A percentile compares a stretch with the other conserved stretches of the same genome.
Conservation (phyloP, 768 basidiomycete genomes). For the Collybia mongolica region DNA sequence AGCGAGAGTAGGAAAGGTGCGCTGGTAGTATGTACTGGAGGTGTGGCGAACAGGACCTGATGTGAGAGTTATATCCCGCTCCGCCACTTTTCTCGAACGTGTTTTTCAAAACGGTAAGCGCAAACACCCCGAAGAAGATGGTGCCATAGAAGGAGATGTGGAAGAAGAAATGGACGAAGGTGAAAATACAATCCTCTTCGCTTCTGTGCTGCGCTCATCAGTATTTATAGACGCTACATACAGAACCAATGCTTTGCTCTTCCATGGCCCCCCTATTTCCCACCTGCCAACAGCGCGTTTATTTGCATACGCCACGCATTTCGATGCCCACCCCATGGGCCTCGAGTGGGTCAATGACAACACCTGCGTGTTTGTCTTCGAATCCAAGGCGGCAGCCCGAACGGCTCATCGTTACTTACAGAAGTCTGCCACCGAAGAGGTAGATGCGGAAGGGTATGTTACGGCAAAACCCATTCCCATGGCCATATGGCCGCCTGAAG, state of each 20-base stretch:
- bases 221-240: slow-evolving; percentile 39
- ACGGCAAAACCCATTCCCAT: slow-evolving; percentile 71
- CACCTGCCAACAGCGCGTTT: slow-evolving; percentile 74
- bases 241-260: slow-evolving; percentile 66
- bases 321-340: slow-evolving; percentile 69
- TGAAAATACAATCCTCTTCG: slow-evolving; percentile 9
- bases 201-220: background rate
- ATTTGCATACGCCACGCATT: slow-evolving; percentile 82
- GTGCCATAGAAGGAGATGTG: slow-evolving; percentile 26
- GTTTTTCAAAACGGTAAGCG: slow-evolving; percentile 45
- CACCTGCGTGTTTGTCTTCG: slow-evolving; percentile 78
- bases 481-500: slow-evolving; percentile 76
- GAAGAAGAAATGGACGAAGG: slow-evolving; percentile 35
- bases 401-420: slow-evolving; percentile 48
- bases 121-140: slow-evolving; percentile 33
- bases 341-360: slow-evolving; percentile 88
- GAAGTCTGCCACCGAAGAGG: slow-evolving; percentile 49
- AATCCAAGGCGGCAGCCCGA: slow-evolving; percentile 51
- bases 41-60: slow-evolving; percentile 41
- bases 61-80: slow-evolving; percentile 30
- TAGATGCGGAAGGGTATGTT: slow-evolving; percentile 56
- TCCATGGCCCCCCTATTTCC: slow-evolving; percentile 72
- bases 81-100: slow-evolving; percentile 12
- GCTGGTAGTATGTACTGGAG: slow-evolving; percentile 43
- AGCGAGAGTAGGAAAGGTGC: slow-evolving; percentile 70